Percentiles rank a stretch among this genome's conserved stretches.
Evolutionary conservation across 2,329 filamentous ascomycete species (phyloP).

Genomic region (Rhynchosporium graminicola): DNA sequence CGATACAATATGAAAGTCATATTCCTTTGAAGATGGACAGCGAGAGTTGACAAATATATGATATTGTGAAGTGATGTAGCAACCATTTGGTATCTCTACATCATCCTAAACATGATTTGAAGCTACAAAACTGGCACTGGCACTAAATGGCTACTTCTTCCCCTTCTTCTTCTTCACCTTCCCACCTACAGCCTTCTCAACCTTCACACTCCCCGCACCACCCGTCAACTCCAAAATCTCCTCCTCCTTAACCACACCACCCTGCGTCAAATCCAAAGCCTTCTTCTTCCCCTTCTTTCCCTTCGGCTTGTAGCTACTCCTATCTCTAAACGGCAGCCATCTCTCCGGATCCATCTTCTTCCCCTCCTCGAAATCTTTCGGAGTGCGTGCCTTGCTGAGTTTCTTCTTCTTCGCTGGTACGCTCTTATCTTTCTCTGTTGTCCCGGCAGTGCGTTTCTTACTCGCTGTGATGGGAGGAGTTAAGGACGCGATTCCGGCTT

Average conservation of each 20-base stretch:
- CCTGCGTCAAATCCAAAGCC: constrained; percentile 77
- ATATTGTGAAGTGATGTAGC: not conserved
- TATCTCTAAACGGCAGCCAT: constrained; percentile 88
- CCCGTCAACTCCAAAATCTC: constrained; percentile 65
- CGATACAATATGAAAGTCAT: not conserved
- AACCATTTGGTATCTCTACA: not conserved
- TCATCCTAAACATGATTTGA: not conserved
- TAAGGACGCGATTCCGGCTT: constrained; percentile 62
- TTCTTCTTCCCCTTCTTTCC: constrained; percentile 90
- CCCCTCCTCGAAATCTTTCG: constrained; percentile 72
- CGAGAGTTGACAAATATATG: not conserved
- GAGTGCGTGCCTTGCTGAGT: constrained; percentile 60
- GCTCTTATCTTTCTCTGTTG: constrained; percentile 42
- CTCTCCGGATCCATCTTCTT: constrained; percentile 87
- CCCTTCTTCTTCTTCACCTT: constrained; percentile 44
- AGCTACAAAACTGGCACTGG: not conserved
- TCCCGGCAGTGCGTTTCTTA: constrained; percentile 53
- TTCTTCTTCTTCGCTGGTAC: constrained; percentile 57
- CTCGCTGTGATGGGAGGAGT: constrained; percentile 43
- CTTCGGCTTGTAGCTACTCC: constrained; percentile 86
- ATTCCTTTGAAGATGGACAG: not conserved
- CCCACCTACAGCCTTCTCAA: constrained; percentile 55
- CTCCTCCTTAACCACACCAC: constrained; percentile 76
- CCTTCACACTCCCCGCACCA: constrained; percentile 62
- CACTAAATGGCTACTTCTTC: constrained; percentile 45